Evolutionary conservation across 257 asterid genomes (phyloP), one percentile per base, ranked within the genome.

Genomic region (Ballota nigra): DNA sequence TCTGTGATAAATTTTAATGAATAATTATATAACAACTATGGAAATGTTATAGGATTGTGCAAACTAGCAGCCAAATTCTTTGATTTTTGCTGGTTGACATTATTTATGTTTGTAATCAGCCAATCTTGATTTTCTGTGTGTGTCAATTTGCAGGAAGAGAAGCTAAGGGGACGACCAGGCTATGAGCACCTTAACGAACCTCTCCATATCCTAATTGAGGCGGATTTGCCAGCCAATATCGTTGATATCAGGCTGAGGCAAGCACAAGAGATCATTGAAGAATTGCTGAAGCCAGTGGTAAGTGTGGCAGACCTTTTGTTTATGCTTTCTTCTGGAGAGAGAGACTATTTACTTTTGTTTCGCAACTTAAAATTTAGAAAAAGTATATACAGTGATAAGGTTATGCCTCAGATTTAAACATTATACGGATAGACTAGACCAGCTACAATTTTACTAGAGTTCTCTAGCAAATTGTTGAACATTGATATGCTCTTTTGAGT

Each of bases 241-340:
- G 83, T 90, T 59, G 98, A 92, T 72, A 80, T 88, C 53, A 88
- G 86, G 81, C 87, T 92, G 79, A 84, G 92, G 75, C 98, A 92
- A 79, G 98, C 97, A 13, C 92, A 90, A 71, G 97, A 90, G 77
- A 90, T 90, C 43, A 90, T 92, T 29, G 96, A 88, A 79, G 98
- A 92, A 77, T 72, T 92, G 84, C 87, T 92, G 70, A 92, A 92
- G 90, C 98, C 98, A 0, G 96, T 92, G 97, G 98, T 92, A 86
- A 24, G 78, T 68, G 60, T 72, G 66, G 81, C 53, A 40, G 31
- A 47, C 45, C 60, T 45, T 33, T 66, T 13, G 55, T 6, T 63
- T 13, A 45, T 62, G 31, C 43, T 20, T 58, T 75, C 55, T 65
- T 9, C 49, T 72, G 70, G 20, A 70, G 66, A 59, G 15, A 47